Evolutionary conservation across 2,329 filamentous ascomycete species (phyloP).

Genomic region (Verticillium nonalfalfae): DNA sequence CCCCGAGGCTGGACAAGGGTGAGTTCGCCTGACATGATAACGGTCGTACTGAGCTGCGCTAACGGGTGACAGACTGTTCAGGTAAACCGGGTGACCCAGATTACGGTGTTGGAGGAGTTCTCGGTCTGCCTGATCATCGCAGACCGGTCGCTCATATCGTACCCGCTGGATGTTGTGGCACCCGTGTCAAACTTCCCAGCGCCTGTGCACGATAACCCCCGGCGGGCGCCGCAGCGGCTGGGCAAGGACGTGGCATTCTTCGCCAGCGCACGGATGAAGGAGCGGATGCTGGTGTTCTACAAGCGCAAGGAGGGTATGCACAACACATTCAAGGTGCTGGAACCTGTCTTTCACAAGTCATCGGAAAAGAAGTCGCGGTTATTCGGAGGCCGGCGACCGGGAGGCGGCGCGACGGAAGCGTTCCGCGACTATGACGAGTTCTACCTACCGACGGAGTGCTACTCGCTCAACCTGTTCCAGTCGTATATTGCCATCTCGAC

Average conservation of each 20-base stretch:
- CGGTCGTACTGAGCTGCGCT: slow-evolving; percentile 2
- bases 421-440: slow-evolving; percentile 99
- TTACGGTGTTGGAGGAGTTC: slow-evolving; percentile 93
- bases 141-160: slow-evolving; percentile 86
- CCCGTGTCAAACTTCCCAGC: slow-evolving; percentile 56
- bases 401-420: slow-evolving; percentile 76
- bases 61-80: slow-evolving; percentile 59
- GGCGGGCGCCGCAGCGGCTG: slow-evolving; percentile 86
- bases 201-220: slow-evolving; percentile 62
- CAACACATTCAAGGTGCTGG: slow-evolving; percentile 93
- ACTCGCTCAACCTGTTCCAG: slow-evolving; percentile 92
- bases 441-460: slow-evolving; percentile 94
- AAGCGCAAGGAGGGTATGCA: slow-evolving; percentile 91
- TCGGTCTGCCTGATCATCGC: slow-evolving; percentile 86
- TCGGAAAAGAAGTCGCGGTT: slow-evolving; percentile 73
- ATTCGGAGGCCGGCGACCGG: slow-evolving; percentile 51
- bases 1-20: slow-evolving; percentile 88
- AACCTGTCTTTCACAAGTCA: slow-evolving; percentile 91
- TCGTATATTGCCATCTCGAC: slow-evolving; percentile 89
- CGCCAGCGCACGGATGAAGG: slow-evolving; percentile 93
- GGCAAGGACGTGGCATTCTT: slow-evolving; percentile 96
- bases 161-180: slow-evolving; percentile 81
- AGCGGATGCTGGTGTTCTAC: slow-evolving; percentile 89
- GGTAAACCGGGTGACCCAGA: slow-evolving; percentile 75
- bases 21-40: slow-evolving; percentile 27